Conservation (phyloP, 495 filamentous ascomycete species). For the Aspergillus bertholletiae region DNA sequence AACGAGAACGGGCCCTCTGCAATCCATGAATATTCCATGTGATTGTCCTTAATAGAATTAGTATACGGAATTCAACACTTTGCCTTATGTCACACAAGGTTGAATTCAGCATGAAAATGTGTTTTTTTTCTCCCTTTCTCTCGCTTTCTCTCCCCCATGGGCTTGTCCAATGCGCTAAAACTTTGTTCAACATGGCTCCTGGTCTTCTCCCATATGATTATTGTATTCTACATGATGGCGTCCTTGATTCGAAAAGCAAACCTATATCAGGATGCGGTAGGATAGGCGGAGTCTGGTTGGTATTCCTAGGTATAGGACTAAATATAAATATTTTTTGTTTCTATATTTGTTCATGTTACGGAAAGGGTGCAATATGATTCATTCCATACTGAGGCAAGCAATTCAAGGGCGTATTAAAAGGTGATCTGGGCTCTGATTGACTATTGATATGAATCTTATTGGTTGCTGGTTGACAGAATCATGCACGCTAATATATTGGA, state of each 20-base stretch:
- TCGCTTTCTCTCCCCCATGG: too few species aligned
- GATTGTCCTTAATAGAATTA: slow-evolving; percentile 8
- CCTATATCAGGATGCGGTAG: slow-evolving; percentile 13
- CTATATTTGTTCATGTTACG: too few species aligned
- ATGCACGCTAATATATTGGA: too few species aligned
- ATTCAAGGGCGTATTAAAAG: too few species aligned
- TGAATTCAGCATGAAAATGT: slow-evolving; percentile 12
- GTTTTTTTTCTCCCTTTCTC: slow-evolving; percentile 5
- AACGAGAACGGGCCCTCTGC: slow-evolving; percentile 72
- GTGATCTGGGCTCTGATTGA: too few species aligned
- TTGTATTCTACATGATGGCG: slow-evolving; percentile 25
- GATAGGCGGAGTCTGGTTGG: slow-evolving; percentile 26
- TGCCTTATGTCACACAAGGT: not conserved
- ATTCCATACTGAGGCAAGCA: too few species aligned
- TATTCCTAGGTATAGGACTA: slow-evolving; percentile 5
- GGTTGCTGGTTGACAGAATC: too few species aligned
- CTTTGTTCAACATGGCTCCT: slow-evolving; percentile 1
- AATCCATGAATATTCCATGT: slow-evolving; percentile 55
- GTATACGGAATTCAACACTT: not conserved
- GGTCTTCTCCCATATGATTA: slow-evolving; percentile 13
- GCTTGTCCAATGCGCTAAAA: slow-evolving; percentile 2
- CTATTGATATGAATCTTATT: too few species aligned
- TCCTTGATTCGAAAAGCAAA: slow-evolving; percentile 21
- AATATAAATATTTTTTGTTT: slow-evolving; percentile 3
- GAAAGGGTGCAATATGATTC: too few species aligned